Percentiles rank a stretch among this genome's conserved stretches.
phyloP scores from a whole-genome alignment of 1,284 basidiomycete species.

The Veloboletus limbatus region DNA sequence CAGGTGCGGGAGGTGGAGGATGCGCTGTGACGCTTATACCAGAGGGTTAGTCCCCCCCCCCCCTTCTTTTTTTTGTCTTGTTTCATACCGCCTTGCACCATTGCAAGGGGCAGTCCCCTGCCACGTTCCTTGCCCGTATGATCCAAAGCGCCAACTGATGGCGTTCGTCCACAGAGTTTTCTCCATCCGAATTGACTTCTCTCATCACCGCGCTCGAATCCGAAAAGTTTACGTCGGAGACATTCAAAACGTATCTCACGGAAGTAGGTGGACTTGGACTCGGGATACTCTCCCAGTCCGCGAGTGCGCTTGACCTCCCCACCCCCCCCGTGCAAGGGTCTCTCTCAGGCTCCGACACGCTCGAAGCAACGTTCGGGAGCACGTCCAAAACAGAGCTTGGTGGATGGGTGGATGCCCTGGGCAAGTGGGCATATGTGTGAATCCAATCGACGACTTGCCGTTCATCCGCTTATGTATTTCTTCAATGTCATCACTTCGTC shows the following conservation, averaged over 20 bases:
- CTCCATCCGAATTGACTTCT: conserved; percentile 51
- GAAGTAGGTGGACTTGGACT: conserved; percentile 91
- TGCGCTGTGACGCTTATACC: conserved; percentile 96
- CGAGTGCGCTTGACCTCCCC: conserved; percentile 6
- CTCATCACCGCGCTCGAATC: conserved; percentile 56
- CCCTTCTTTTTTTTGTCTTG: no score
- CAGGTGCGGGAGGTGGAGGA: conserved; percentile 98
- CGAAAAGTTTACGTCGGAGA: conserved; percentile 42
- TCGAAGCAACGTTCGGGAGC: conserved; percentile 52
- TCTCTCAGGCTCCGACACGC: conserved; percentile 25
- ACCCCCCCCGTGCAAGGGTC: conserved; percentile 37
- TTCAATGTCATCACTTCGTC: neutral
- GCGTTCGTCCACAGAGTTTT: conserved; percentile 51
- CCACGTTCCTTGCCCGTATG: no score
- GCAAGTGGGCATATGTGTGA: conserved; percentile 65
- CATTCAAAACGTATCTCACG: conserved; percentile 87
- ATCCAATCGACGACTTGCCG: neutral
- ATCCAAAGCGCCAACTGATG: conserved; percentile 15
- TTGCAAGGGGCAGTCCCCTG: no score
- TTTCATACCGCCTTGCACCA: no score
- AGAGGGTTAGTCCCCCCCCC: conserved; percentile 77
- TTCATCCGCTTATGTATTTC: conserved; percentile 5
- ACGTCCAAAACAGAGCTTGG: conserved; percentile 46
- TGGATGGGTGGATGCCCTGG: conserved; percentile 56
- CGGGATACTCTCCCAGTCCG: conserved; percentile 56